phyloP scores from a whole-genome alignment of 1,284 basidiomycete species.

The Rhodotorula sp. region DNA sequence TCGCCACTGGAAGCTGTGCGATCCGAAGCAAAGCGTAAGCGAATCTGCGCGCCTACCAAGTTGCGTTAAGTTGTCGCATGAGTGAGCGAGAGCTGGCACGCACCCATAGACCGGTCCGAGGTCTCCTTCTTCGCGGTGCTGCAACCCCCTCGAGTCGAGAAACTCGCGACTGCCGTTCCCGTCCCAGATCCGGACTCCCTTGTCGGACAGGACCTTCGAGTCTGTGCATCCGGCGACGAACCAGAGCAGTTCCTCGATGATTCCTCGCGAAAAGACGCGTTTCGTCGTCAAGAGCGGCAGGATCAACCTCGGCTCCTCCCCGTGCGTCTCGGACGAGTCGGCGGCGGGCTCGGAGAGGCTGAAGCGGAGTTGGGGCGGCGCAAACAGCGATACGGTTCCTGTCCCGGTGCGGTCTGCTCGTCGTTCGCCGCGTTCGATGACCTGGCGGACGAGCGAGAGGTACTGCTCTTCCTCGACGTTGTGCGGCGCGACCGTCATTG shows the following conservation, averaged over 20 bases:
- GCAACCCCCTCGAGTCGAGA: conserved; percentile 77
- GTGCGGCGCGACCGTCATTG: conserved; percentile 1
- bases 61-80: background rate
- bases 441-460: conserved; percentile 71
- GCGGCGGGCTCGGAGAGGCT: conserved; percentile 60
- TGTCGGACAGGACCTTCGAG: conserved; percentile 70
- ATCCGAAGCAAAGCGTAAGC: background rate
- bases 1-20: conserved; percentile 79
- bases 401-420: conserved; percentile 90
- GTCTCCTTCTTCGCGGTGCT: conserved; percentile 84
- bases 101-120: conserved; percentile 90
- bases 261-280: conserved; percentile 86
- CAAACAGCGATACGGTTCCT: conserved; percentile 85
- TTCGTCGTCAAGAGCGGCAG: conserved; percentile 94
- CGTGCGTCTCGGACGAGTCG: background rate
- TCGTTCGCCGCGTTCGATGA: conserved; percentile 69
- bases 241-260: conserved; percentile 94
- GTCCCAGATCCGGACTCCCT: conserved; percentile 95
- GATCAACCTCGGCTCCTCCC: conserved; percentile 30
- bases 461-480: conserved; percentile 76
- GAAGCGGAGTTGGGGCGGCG: conserved; percentile 83
- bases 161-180: conserved; percentile 90
- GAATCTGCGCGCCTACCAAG: background rate
- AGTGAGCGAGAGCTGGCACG: background rate
- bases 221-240: conserved; percentile 87